These are phyloP conservation scores for Chlamydomonas applanata DNA, from an alignment of 139 green algal species.

Conservation along the genomic window DNA sequence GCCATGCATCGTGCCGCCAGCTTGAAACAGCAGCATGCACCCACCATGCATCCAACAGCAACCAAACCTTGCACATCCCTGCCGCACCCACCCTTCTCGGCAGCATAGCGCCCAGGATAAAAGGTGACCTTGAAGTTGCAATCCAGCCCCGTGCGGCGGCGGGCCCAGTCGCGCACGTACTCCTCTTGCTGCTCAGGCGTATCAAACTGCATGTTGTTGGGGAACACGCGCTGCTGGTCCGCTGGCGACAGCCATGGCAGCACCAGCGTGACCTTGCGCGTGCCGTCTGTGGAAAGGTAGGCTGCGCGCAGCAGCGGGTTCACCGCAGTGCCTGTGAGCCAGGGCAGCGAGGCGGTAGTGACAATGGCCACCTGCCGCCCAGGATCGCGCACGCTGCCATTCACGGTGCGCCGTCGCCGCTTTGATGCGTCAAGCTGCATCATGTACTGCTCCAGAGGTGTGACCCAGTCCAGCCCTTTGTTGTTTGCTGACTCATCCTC, in stretches of 20 bases:
- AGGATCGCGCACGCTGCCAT: constrained; percentile 63
- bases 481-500: not conserved
- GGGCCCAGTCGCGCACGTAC: constrained; percentile 90
- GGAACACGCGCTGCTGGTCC: constrained; percentile 94
- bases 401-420: constrained; percentile 1
- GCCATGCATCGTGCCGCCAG: not conserved
- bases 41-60: no score
- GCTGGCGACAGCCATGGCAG: constrained; percentile 71
- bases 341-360: constrained; percentile 94
- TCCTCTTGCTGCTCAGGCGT: constrained; percentile 51
- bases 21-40: no score
- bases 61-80: not conserved
- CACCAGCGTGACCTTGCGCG: constrained; percentile 63
- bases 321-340: constrained; percentile 98
- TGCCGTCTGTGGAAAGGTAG: constrained; percentile 80
- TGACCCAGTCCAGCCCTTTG: constrained; percentile 18
- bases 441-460: constrained; percentile 40
- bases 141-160: constrained; percentile 84
- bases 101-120: constrained; percentile 88
- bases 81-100: constrained; percentile 50
- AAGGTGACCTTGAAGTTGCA: constrained; percentile 94
- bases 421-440: constrained; percentile 26
- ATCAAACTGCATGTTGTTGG: constrained; percentile 57
- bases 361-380: constrained; percentile 91
- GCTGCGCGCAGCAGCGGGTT: constrained; percentile 97